phyloP scores from a whole-genome alignment of 176 grass and related monocot genomes.

The bread wheat (Triticum aestivum) region DNA sequence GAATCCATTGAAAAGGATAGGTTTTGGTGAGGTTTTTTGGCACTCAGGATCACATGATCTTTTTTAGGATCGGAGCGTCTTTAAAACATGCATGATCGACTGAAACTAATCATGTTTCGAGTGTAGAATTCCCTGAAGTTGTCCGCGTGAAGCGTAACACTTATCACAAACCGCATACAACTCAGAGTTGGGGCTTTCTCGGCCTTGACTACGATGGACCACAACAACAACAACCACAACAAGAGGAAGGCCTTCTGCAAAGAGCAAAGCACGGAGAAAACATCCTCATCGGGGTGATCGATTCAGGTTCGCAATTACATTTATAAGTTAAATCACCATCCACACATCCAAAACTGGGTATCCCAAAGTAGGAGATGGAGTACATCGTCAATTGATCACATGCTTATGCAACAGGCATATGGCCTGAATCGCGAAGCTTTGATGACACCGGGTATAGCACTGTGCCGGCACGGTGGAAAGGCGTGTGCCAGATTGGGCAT shows the following conservation, averaged over 20 bases:
- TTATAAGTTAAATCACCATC: not conserved
- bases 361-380: not conserved
- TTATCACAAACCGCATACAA: not conserved
- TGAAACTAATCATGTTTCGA: not conserved
- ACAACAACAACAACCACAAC: not conserved
- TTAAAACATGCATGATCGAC: not conserved
- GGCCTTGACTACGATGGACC: not conserved
- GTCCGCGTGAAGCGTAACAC: constrained; percentile 30
- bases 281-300: constrained; percentile 41
- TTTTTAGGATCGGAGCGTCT: not conserved
- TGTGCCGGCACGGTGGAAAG: constrained; percentile 40
- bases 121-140: constrained; percentile 39
- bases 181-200: constrained; percentile 51
- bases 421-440: constrained; percentile 75
- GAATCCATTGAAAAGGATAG: too few relatives aligned
- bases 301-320: constrained; percentile 23
- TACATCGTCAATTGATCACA: not conserved
- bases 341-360: not conserved
- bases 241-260: not conserved
- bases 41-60: too few relatives aligned
- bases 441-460: constrained; percentile 37
- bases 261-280: constrained; percentile 44
- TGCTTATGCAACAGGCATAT: constrained; percentile 30
- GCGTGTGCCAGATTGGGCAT: constrained; percentile 33
- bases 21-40: too few relatives aligned